Base-by-base conservation (phyloP, 352 stramenopile species). In the Phytopythium ostracodes region DNA sequence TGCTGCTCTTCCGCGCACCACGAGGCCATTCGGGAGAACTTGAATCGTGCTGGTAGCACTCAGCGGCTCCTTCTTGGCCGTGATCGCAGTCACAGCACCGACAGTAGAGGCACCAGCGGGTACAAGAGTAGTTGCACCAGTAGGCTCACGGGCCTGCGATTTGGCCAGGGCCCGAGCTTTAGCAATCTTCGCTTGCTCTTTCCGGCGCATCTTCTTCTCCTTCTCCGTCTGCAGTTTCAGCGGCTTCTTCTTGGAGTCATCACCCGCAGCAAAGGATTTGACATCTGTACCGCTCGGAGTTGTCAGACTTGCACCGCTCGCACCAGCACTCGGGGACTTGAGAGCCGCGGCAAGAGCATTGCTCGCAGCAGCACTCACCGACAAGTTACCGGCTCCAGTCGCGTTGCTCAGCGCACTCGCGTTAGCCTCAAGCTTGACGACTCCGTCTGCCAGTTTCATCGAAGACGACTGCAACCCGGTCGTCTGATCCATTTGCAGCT, bases 141-240 rank as follows among this genome's bases (percentile, higher is more conserved):
- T 18, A 31, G 22, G 17, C 11, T 72, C 60, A 10, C 76, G 72
- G 31, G 73, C 68, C 31, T 87, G 76, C 46, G 79, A 72, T 65
- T 90, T 95, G 55, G 84, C 86, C 63, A 91, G 82, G 35, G 77
- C 81, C 0, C 85, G 83, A 33, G 75, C 81, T 57, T 92, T 92
- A 7, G 81, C 81, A 53, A 91, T 79, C 56, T 91, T 87, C 6
- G 85, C 85, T 47, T 94, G 85, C 60, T 94, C 78, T 65, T 94
- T 94, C 31, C 85, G 67, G 1, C 87, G 79, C 44, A 88, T 36
- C 56, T 96, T 96, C 67, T 94, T 96, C 62, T 96, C 87, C 53
- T 96, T 96, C 56, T 96, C 87, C 4, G 81, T 88, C 60, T 92
- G 84, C 31, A 88, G 71, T 57, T 89, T 89, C 52, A 88, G 35